These are phyloP conservation scores for Leucoagaricus sp. DNA, from an alignment of 1,284 basidiomycete genomes.

Conservation along the genomic window DNA sequence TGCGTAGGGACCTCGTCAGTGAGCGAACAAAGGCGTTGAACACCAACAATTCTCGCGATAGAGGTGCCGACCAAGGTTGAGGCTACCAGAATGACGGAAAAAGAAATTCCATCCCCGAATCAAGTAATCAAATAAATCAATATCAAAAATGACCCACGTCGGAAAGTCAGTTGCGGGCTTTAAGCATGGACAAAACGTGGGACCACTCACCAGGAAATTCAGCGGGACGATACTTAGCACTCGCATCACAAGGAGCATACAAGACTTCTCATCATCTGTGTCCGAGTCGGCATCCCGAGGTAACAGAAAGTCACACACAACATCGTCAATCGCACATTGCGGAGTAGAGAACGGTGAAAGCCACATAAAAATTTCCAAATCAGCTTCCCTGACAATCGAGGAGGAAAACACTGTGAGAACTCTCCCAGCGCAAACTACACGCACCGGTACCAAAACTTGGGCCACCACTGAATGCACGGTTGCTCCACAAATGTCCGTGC, in stretches of 20 bases:
- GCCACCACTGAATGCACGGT: constrained; percentile 88
- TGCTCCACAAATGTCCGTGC: constrained; percentile 91
- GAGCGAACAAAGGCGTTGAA: constrained; percentile 98
- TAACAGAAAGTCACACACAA: constrained; percentile 8
- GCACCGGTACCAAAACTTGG: constrained; percentile 90
- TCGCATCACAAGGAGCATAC: constrained; percentile 95
- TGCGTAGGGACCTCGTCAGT: constrained; percentile 86
- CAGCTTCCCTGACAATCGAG: constrained; percentile 9
- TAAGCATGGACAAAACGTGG: constrained; percentile 9
- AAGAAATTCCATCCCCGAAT: constrained; percentile 7
- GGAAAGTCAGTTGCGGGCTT: constrained; percentile 12
- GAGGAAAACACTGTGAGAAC: constrained; percentile 16
- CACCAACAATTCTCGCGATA: constrained; percentile 94
- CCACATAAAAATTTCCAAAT: neutral
- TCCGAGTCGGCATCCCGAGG: constrained; percentile 22
- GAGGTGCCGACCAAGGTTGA: constrained; percentile 90
- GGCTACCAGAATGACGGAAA: constrained; percentile 41
- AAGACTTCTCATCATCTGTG: constrained; percentile 84
- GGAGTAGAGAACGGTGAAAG: neutral
- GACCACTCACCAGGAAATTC: constrained; percentile 78
- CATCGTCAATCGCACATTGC: neutral
- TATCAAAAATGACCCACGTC: constrained; percentile 5
- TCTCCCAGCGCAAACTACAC: constrained; percentile 25
- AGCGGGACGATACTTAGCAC: constrained; percentile 93
- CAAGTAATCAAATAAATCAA: constrained; percentile 2